Evolutionary conservation across 257 asterid species (phyloP).

Genomic region (Capsicum chinense): DNA sequence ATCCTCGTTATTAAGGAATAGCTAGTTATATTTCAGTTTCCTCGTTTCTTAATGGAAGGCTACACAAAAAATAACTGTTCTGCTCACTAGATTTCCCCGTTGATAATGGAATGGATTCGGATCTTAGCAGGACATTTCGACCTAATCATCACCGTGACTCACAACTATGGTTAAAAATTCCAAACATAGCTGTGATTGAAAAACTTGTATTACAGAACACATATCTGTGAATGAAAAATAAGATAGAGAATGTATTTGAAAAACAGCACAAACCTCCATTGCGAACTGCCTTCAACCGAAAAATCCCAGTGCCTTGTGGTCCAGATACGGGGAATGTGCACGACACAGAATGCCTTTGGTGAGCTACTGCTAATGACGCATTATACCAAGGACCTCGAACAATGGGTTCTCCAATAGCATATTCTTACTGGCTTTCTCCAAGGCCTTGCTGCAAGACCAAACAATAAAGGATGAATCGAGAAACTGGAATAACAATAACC

Average conservation of each 20-base stretch:
- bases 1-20: neutral
- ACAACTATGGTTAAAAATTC: neutral
- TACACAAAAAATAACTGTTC: neutral
- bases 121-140: neutral
- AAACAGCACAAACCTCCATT: constrained; percentile 58
- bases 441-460: constrained; percentile 77
- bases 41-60: neutral
- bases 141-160: neutral
- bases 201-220: neutral
- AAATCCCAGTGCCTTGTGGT: constrained; percentile 89
- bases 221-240: neutral
- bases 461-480: neutral
- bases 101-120: neutral
- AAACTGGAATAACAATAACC: neutral
- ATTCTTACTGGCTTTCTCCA: constrained; percentile 85
- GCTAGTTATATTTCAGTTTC: neutral
- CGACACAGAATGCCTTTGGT: constrained; percentile 81
- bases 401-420: constrained; percentile 91
- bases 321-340: constrained; percentile 96
- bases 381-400: constrained; percentile 97
- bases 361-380: constrained; percentile 94
- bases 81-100: neutral
- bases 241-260: neutral
- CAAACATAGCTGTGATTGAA: neutral
- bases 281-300: constrained; percentile 94